Evolutionary conservation across 352 stramenopile genomes (phyloP).

Genomic region (Globisporangium nodosum): DNA sequence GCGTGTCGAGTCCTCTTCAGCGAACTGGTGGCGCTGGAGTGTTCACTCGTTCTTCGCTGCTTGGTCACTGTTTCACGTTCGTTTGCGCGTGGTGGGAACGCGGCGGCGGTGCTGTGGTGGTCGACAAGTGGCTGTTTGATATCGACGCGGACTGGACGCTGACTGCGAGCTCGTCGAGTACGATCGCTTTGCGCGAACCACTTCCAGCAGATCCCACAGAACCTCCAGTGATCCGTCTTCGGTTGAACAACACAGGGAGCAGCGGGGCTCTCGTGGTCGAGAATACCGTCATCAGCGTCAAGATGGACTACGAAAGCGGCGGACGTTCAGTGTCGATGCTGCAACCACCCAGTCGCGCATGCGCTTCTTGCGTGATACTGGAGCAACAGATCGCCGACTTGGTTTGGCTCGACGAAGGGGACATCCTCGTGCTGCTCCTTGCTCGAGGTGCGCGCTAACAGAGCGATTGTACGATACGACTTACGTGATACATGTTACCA

Average conservation of each 20-base stretch:
- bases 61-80: slow-evolving; percentile 20
- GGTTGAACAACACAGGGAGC: slow-evolving; percentile 7
- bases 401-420: not conserved
- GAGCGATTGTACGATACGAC: not conserved
- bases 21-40: not conserved
- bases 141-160: slow-evolving; percentile 11
- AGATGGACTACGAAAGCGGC: not conserved
- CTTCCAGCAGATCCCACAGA: not conserved
- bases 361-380: not conserved
- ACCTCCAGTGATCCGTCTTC: not conserved
- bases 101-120: not conserved
- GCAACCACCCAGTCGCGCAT: no score
- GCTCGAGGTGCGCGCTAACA: slow-evolving; percentile 16
- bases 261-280: not conserved
- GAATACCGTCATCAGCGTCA: slow-evolving; percentile 4
- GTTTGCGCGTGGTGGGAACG: slow-evolving; percentile 5
- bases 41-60: slow-evolving; percentile 16
- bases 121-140: slow-evolving; percentile 8
- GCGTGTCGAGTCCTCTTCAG: not conserved
- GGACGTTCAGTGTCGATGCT: not conserved
- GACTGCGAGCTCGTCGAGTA: not conserved
- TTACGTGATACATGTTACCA: no score
- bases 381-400: slow-evolving; percentile 6
- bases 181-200: not conserved
- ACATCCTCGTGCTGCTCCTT: slow-evolving; percentile 23